A percentile compares a stretch with the other conserved stretches of the same genome.
Conservation (phyloP, 2,329 filamentous ascomycete genomes). For the Phialophora expanda region DNA sequence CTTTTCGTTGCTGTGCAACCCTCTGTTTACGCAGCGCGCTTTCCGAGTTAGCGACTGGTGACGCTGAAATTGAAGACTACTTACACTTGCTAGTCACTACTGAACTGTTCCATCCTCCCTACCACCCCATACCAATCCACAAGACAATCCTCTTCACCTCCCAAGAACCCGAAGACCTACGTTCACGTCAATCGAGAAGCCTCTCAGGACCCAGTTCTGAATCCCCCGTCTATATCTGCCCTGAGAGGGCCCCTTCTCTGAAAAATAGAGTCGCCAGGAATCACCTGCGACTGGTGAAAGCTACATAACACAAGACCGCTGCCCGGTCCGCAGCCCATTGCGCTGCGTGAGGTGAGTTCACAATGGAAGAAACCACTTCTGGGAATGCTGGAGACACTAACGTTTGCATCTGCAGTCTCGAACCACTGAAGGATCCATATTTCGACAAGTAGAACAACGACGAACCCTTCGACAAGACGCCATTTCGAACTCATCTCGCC, state of each 20-base stretch:
- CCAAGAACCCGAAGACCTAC: conserved; percentile 23
- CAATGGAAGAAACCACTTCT: background rate
- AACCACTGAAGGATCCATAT: conserved; percentile 53
- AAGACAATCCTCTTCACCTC: conserved; percentile 14
- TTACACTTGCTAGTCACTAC: conserved; percentile 2
- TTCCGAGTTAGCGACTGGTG: too few species aligned
- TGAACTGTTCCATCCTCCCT: conserved; percentile 22
- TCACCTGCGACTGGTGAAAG: conserved; percentile 38
- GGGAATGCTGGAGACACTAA: conserved; percentile 12
- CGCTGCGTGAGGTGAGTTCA: conserved; percentile 75
- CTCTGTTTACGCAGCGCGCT: conserved; percentile 6
- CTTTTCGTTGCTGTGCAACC: conserved; percentile 10
- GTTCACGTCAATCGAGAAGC: conserved; percentile 34
- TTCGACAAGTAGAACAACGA: conserved; percentile 49
- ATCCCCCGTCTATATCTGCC: conserved; percentile 27
- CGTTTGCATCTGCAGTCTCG: conserved; percentile 37
- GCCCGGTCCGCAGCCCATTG: conserved; percentile 80
- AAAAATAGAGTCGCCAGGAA: conserved; percentile 30
- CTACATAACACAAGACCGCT: conserved; percentile 46
- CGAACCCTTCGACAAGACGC: conserved; percentile 50
- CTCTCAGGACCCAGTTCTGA: conserved; percentile 36
- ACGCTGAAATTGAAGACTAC: background rate
- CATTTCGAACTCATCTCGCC: conserved; percentile 72
- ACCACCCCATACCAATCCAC: conserved; percentile 19
- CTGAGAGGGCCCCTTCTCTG: conserved; percentile 38